These are phyloP conservation scores for Cercospora citrullina DNA, from an alignment of 2,329 filamentous ascomycete genomes.

Conservation along the genomic window DNA sequence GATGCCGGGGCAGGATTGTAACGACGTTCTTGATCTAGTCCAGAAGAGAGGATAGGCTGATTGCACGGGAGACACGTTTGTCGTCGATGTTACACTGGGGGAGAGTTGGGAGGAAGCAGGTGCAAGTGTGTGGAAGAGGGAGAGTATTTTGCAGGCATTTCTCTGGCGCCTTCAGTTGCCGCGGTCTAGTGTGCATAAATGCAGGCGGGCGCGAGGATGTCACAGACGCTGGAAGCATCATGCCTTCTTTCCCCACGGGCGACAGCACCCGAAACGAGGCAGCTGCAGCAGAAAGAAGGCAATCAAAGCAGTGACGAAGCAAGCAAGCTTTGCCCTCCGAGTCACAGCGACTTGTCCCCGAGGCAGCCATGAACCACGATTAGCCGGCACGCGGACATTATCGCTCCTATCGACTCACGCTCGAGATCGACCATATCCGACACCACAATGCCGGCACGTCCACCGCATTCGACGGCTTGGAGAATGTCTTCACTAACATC, in stretches of 20 bases:
- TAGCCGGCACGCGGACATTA: neutral
- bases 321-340: neutral
- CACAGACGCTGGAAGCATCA: neutral
- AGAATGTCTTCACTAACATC: neutral
- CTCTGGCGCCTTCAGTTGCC: neutral
- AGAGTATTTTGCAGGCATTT: neutral
- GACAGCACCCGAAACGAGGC: neutral
- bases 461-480: neutral
- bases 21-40: neutral
- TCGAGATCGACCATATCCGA: neutral
- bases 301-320: neutral
- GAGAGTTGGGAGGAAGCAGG: neutral
- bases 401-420: neutral
- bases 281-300: neutral
- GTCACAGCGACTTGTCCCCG: neutral
- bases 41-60: neutral
- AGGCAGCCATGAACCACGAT: neutral
- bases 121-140: neutral
- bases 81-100: neutral
- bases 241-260: neutral
- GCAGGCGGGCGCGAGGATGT: neutral
- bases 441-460: slow-evolving; percentile 16
- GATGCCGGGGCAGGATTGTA: neutral
- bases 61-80: neutral
- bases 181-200: neutral